phyloP scores from a whole-genome alignment of 805 yeast species.

The Starmerella bombi region DNA sequence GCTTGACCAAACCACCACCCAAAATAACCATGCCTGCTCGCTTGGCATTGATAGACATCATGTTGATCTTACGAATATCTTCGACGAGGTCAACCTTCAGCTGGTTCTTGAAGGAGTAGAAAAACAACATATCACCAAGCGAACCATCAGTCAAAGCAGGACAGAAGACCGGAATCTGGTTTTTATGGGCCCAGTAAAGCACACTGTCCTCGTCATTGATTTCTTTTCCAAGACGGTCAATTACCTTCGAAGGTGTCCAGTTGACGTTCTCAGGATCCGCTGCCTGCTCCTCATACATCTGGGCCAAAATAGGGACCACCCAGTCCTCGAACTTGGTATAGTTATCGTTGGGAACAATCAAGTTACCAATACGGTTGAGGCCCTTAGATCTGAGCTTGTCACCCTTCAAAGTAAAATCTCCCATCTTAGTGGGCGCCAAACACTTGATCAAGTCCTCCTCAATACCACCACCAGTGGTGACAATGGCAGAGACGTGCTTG shows the following conservation, averaged over 20 bases:
- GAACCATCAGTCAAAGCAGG: conserved; percentile 98
- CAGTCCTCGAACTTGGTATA: conserved; percentile 97
- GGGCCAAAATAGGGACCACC: conserved; percentile 90
- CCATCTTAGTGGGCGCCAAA: conserved; percentile 89
- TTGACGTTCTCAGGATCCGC: conserved; percentile 42
- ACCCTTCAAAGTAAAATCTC: conserved; percentile 79
- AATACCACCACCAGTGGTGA: conserved; percentile 95
- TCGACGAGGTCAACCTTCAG: conserved; percentile 83
- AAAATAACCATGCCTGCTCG: conserved; percentile 90
- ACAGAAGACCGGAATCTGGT: conserved; percentile 89
- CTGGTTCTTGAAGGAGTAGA: conserved; percentile 91
- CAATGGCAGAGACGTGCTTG: conserved; percentile 88
- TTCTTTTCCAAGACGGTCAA: conserved; percentile 88
- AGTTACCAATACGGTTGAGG: conserved; percentile 93
- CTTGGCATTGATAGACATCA: conserved; percentile 88
- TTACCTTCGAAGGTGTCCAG: conserved; percentile 91
- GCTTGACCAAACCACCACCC: conserved; percentile 95
- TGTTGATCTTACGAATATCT: conserved; percentile 82
- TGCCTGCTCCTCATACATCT: conserved; percentile 63
- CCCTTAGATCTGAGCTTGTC: conserved; percentile 79
- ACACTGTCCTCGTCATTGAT: conserved; percentile 89
- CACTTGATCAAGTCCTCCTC: conserved; percentile 96
- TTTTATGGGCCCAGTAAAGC: conserved; percentile 95
- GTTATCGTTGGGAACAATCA: conserved; percentile 94
- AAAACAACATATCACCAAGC: conserved; percentile 96